These are phyloP conservation scores for Colletotrichum echinochloae DNA, from an alignment of 2,329 filamentous ascomycete species.

Conservation along the genomic window DNA sequence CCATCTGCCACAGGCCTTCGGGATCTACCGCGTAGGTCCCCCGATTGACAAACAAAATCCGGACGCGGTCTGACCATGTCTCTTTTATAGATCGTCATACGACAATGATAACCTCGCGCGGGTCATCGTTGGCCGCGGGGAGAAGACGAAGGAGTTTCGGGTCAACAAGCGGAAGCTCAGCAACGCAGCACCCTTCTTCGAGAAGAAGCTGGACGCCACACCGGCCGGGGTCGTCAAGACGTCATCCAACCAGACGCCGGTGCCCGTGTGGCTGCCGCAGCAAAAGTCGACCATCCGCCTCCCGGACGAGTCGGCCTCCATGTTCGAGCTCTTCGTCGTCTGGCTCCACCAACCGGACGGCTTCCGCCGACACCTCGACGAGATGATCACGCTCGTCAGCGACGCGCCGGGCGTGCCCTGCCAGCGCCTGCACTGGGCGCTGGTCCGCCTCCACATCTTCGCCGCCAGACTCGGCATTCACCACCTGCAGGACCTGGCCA, in stretches of 20 bases:
- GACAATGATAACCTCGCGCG: constrained; percentile 45
- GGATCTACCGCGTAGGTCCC: constrained; percentile 32
- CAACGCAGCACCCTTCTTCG: constrained; percentile 61
- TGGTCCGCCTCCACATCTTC: constrained; percentile 69
- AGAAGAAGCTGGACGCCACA: constrained; percentile 56
- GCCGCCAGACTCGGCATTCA: constrained; percentile 63
- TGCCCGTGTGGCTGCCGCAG: constrained; percentile 52
- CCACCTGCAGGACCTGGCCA: constrained; percentile 66
- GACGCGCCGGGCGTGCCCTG: constrained; percentile 43
- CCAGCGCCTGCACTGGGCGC: constrained; percentile 61
- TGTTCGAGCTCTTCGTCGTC: constrained; percentile 65
- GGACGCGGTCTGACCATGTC: not conserved
- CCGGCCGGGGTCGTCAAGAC: constrained; percentile 43
- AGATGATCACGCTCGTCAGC: constrained; percentile 49
- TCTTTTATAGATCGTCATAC: constrained; percentile 15
- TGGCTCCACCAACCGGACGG: constrained; percentile 59
- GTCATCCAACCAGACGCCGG: constrained; percentile 43
- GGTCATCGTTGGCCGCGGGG: constrained; percentile 57
- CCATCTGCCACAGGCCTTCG: constrained; percentile 31
- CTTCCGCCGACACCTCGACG: constrained; percentile 59
- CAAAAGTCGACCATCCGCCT: constrained; percentile 49
- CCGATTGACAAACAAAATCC: not conserved
- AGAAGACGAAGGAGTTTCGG: constrained; percentile 52
- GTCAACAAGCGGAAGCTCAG: constrained; percentile 61
- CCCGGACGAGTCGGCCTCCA: constrained; percentile 61